Percentiles rank a stretch among this genome's conserved stretches.
Evolutionary conservation across 176 grass and related monocot species (phyloP).

Genomic region (Typha latifolia): DNA sequence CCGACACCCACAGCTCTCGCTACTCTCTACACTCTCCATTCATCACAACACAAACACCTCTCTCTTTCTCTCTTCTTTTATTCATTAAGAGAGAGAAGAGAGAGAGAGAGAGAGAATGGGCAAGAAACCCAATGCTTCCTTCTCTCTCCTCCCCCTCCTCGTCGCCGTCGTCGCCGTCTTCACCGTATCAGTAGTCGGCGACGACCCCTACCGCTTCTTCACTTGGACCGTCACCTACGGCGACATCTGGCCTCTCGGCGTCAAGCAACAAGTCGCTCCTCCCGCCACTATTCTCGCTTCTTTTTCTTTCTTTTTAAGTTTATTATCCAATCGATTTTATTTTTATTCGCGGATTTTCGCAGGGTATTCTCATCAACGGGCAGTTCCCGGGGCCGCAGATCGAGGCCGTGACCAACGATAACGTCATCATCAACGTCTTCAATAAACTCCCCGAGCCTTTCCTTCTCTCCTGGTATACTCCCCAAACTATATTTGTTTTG

Average conservation of each 20-base stretch:
- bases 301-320: too few species aligned
- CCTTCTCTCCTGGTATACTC: slow-evolving; percentile 75
- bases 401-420: slow-evolving; percentile 89
- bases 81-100: not conserved
- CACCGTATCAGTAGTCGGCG: not conserved
- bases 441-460: slow-evolving; percentile 86
- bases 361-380: slow-evolving; percentile 87
- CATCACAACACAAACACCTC: not conserved
- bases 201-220: slow-evolving; percentile 86
- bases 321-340: not conserved
- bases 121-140: not conserved
- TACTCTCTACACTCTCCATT: not conserved
- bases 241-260: slow-evolving; percentile 74
- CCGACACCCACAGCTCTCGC: not conserved
- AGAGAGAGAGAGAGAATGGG: not conserved
- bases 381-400: slow-evolving; percentile 93
- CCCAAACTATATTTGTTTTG: not conserved
- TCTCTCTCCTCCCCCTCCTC: not conserved
- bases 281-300: too few species aligned
- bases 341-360: not conserved
- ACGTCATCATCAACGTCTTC: slow-evolving; percentile 83
- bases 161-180: not conserved
- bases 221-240: slow-evolving; percentile 79
- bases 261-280: slow-evolving; percentile 60
- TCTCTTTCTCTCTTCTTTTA: not conserved